Conservation (phyloP, 257 asterid genomes). For the Craterostigma plantagineum region DNA sequence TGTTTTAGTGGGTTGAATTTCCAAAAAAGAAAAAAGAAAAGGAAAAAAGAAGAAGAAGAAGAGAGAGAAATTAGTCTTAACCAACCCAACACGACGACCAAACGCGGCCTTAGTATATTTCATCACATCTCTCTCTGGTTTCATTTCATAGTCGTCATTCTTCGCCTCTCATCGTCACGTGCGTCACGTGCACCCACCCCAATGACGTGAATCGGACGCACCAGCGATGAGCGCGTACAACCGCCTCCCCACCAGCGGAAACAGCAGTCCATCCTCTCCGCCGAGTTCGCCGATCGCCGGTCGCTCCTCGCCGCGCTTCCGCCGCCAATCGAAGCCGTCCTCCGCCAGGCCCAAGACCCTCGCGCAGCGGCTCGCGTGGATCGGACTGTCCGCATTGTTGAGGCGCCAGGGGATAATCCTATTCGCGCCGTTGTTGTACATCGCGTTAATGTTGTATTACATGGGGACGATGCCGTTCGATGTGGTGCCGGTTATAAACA, state of each 20-base stretch:
- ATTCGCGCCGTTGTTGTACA: conserved; percentile 73
- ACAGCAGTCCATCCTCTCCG: conserved; percentile 75
- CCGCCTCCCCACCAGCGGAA: conserved; percentile 95
- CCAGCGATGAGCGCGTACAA: conserved; percentile 73
- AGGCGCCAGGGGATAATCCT: conserved; percentile 82
- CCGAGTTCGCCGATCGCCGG: conserved; percentile 61
- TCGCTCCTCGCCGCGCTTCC: conserved; percentile 63
- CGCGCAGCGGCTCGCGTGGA: conserved; percentile 53
- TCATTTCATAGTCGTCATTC: too few species aligned
- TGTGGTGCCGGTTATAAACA: conserved; percentile 31
- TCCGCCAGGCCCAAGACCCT: conserved; percentile 35
- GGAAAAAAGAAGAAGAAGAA: too few species aligned
- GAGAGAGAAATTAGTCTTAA: too few species aligned
- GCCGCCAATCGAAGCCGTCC: conserved; percentile 27
- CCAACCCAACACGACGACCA: too few species aligned
- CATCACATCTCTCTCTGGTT: too few species aligned
- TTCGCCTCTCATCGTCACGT: too few species aligned
- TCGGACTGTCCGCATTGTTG: conserved; percentile 42
- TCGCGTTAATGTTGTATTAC: conserved; percentile 71
- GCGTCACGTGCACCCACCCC: too few species aligned
- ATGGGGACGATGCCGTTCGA: conserved; percentile 95
- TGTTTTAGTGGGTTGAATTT: too few species aligned
- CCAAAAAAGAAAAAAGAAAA: too few species aligned
- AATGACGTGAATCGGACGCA: too few species aligned
- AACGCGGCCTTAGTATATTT: too few species aligned